Evolutionary conservation across 441 rosid genomes (phyloP).

Genomic region (Erysimum pusillum): DNA sequence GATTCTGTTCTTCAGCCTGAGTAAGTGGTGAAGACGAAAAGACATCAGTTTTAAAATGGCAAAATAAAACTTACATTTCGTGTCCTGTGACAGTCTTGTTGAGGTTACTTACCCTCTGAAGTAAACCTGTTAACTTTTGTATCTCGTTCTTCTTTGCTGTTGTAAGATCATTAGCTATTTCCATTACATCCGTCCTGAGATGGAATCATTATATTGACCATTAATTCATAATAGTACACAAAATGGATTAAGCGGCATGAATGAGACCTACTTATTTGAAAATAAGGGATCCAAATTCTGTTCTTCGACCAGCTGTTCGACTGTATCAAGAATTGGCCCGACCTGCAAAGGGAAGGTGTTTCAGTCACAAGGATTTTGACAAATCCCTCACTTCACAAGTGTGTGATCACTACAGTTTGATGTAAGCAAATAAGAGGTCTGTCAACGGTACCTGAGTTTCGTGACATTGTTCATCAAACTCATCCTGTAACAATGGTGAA

Average conservation of each 20-base stretch:
- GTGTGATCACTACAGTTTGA: neutral
- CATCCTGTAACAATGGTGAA: slow-evolving; percentile 38
- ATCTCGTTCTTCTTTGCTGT: slow-evolving; percentile 66
- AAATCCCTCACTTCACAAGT: neutral
- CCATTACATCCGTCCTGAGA: slow-evolving; percentile 74
- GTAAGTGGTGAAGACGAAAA: slow-evolving; percentile 21
- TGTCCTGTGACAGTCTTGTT: slow-evolving; percentile 9
- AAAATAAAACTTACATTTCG: neutral
- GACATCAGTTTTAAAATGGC: neutral
- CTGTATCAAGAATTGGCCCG: slow-evolving; percentile 67
- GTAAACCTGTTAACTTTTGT: slow-evolving; percentile 54
- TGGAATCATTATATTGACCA: slow-evolving; percentile 33
- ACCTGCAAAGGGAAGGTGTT: slow-evolving; percentile 51
- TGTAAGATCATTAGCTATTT: slow-evolving; percentile 57
- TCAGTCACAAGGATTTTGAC: neutral
- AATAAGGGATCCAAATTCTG: slow-evolving; percentile 69
- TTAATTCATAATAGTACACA: neutral
- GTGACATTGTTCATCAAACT: slow-evolving; percentile 41
- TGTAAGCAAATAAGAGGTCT: neutral
- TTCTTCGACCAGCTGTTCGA: slow-evolving; percentile 83
- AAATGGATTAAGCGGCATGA: slow-evolving; percentile 17
- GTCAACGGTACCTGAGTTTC: slow-evolving; percentile 37
- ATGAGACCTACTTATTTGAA: slow-evolving; percentile 66
- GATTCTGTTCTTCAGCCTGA: slow-evolving; percentile 71
- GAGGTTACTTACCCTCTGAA: slow-evolving; percentile 61